Percentiles rank a stretch among this genome's conserved stretches.
Conservation (phyloP, 2,329 filamentous ascomycete genomes). For the Simplicillium aogashimaense region DNA sequence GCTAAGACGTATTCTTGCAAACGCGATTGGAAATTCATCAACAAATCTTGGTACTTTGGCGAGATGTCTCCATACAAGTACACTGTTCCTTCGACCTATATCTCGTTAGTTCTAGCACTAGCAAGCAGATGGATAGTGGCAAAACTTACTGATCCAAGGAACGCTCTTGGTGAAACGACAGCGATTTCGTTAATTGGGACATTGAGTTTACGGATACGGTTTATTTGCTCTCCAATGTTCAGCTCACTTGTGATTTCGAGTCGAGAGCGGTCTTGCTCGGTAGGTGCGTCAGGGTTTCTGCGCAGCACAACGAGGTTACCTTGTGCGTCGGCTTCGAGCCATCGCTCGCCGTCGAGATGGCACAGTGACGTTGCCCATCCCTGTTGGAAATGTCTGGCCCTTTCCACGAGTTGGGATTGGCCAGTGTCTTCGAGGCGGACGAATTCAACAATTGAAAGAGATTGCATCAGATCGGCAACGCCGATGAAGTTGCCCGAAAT, state of each 20-base stretch:
- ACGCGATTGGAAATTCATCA: slow-evolving; percentile 70
- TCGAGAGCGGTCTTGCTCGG: slow-evolving; percentile 59
- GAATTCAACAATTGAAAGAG: slow-evolving; percentile 69
- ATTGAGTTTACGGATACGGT: slow-evolving; percentile 68
- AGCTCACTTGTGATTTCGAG: slow-evolving; percentile 73
- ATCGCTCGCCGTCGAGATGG: slow-evolving; percentile 61
- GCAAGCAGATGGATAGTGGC: slow-evolving; percentile 3
- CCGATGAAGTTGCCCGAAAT: slow-evolving; percentile 68
- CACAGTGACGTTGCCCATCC: slow-evolving; percentile 74
- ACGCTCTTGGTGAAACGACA: slow-evolving; percentile 70
- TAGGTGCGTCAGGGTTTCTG: slow-evolving; percentile 62
- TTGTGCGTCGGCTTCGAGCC: slow-evolving; percentile 76
- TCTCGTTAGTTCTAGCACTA: slow-evolving; percentile 12
- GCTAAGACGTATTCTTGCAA: slow-evolving; percentile 58
- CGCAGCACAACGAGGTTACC: slow-evolving; percentile 80
- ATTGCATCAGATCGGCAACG: slow-evolving; percentile 91
- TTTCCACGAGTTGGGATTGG: slow-evolving; percentile 58
- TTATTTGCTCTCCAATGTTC: slow-evolving; percentile 85
- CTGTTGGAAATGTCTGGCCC: slow-evolving; percentile 71
- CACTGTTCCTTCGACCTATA: slow-evolving; percentile 76
- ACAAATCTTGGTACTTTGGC: slow-evolving; percentile 61
- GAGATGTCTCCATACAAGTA: slow-evolving; percentile 82
- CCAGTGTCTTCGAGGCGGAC: slow-evolving; percentile 43
- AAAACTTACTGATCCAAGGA: slow-evolving; percentile 70
- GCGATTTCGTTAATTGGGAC: slow-evolving; percentile 55